Conservation (phyloP, 305 asterid species). For the Fraxinus ornus region DNA sequence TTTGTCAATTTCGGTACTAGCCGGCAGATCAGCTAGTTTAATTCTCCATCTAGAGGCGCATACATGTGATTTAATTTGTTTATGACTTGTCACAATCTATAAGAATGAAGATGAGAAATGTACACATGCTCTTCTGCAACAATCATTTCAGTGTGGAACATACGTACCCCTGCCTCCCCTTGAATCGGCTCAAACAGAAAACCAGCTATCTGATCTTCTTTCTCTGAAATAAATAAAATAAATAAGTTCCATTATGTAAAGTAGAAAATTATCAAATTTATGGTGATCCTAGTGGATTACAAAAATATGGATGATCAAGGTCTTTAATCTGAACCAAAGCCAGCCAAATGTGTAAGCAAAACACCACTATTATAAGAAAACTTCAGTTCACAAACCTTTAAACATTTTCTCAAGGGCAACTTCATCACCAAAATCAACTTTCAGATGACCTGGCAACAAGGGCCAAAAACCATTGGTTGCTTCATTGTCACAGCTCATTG, state of each 20-base stretch:
- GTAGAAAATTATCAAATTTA: not conserved
- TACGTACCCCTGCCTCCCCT: slow-evolving; percentile 98
- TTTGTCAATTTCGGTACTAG: not conserved
- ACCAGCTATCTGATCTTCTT: slow-evolving; percentile 86
- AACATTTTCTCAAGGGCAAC: slow-evolving; percentile 70
- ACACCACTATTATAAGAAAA: not conserved
- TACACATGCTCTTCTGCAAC: not conserved
- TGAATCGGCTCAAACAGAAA: slow-evolving; percentile 96
- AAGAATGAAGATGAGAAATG: not conserved
- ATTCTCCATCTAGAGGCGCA: not conserved
- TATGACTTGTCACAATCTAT: not conserved
- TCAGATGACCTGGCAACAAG: slow-evolving; percentile 72
- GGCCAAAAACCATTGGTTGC: slow-evolving; percentile 96
- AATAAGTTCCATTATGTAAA: slow-evolving; percentile 13
- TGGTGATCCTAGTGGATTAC: not conserved
- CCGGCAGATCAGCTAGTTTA: not conserved
- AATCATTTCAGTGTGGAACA: slow-evolving; percentile 24
- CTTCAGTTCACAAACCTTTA: slow-evolving; percentile 46
- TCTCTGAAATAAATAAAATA: slow-evolving; percentile 52
- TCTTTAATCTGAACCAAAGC: not conserved
- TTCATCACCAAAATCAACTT: slow-evolving; percentile 86
- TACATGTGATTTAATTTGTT: not conserved
- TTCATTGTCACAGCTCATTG: slow-evolving; percentile 98
- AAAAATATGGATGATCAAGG: not conserved
- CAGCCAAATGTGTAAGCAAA: slow-evolving; percentile 4